phyloP scores from a whole-genome alignment of 1,139 yeast genomes.

The Lodderomyces parapsilosis region DNA sequence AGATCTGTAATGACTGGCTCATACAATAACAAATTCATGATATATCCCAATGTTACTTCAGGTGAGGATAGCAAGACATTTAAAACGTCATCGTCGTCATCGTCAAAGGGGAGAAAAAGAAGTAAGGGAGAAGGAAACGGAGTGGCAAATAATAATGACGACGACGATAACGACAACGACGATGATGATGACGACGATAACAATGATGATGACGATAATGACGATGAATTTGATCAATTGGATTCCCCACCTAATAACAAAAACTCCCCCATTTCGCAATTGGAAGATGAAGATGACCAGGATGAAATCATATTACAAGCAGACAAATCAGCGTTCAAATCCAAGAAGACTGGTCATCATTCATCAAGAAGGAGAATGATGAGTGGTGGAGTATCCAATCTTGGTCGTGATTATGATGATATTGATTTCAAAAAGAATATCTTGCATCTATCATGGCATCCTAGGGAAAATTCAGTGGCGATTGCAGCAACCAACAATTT shows the following conservation, averaged over 20 bases:
- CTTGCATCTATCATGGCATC: constrained; percentile 98
- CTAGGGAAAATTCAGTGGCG: constrained; percentile 93
- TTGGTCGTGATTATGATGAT: constrained; percentile 64
- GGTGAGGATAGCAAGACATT: constrained; percentile 12
- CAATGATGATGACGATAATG: constrained; percentile 30
- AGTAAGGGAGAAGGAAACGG: constrained; percentile 19
- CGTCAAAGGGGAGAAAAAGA: constrained; percentile 20
- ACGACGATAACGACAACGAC: constrained; percentile 4
- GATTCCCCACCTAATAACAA: constrained; percentile 36
- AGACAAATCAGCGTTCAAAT: constrained; percentile 94
- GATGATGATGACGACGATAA: constrained; percentile 14
- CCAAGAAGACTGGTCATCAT: constrained; percentile 53
- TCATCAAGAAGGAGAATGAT: constrained; percentile 45
- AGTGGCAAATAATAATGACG: neutral
- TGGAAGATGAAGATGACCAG: constrained; percentile 45
- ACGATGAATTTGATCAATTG: constrained; percentile 42
- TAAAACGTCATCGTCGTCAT: constrained; percentile 5
- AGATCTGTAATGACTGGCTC: constrained; percentile 95
- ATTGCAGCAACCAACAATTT: constrained; percentile 97
- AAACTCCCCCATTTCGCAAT: constrained; percentile 35
- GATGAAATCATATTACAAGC: constrained; percentile 87
- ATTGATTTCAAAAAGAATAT: constrained; percentile 95
- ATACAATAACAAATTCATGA: constrained; percentile 95
- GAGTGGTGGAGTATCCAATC: constrained; percentile 28
- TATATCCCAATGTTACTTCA: constrained; percentile 70